These are phyloP conservation scores for Aspergillus steynii DNA, from an alignment of 495 filamentous ascomycete species.

Conservation along the genomic window DNA sequence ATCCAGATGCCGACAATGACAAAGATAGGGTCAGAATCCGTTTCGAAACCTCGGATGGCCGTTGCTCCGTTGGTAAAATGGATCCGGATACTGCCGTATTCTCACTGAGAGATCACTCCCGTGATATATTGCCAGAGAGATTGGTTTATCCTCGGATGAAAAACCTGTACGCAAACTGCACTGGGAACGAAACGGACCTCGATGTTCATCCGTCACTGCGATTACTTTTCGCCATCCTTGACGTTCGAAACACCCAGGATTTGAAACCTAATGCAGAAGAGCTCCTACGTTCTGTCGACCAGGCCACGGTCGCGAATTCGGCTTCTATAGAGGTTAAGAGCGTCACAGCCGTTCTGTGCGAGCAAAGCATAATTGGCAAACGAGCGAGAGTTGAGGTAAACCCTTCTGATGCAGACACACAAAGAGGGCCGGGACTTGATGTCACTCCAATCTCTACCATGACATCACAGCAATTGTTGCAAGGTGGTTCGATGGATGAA, in stretches of 20 bases:
- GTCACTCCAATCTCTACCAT: background rate
- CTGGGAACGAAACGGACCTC: too few species aligned
- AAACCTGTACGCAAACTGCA: background rate
- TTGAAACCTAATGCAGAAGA: background rate
- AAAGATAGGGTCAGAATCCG: background rate
- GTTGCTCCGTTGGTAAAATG: background rate
- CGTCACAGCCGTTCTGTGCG: background rate
- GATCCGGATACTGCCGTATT: background rate
- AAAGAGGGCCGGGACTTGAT: background rate
- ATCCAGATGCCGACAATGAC: background rate
- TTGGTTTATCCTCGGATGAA: constrained; percentile 1
- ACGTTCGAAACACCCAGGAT: background rate
- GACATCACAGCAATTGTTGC: too few species aligned
- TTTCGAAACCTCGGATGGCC: background rate
- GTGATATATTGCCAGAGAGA: background rate
- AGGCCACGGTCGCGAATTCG: background rate
- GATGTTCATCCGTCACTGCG: background rate
- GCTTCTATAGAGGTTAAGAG: background rate
- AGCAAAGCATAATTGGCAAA: background rate
- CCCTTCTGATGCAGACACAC: background rate
- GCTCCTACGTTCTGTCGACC: background rate
- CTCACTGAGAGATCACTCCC: background rate
- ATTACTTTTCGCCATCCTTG: background rate
- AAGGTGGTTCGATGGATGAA: background rate
- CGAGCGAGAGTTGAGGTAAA: background rate